phyloP scores from a whole-genome alignment of 2,329 filamentous ascomycete species.

The Talaromyces sp. region DNA sequence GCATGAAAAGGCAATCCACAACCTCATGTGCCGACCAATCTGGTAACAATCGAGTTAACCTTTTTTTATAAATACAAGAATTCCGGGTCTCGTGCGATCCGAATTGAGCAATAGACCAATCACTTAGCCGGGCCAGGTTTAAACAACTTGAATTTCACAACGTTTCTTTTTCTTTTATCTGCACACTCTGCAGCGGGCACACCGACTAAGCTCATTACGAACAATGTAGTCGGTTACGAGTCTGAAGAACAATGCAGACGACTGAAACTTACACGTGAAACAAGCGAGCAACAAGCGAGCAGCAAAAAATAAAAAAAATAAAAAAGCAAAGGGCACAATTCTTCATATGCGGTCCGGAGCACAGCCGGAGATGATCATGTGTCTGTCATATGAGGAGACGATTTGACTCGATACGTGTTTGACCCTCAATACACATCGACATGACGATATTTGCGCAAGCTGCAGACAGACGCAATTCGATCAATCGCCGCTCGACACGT shows the following conservation, averaged over 20 bases:
- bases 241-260: not conserved
- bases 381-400: not conserved
- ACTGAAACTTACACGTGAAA: not conserved
- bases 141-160: not conserved
- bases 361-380: constrained; percentile 4
- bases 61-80: no score
- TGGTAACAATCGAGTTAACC: not conserved
- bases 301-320: no score
- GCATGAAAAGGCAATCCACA: not conserved
- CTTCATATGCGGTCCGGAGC: not conserved
- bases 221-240: not conserved
- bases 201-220: not conserved
- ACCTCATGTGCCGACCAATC: not conserved
- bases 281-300: not conserved
- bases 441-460: not conserved
- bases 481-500: not conserved
- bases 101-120: not conserved
- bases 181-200: not conserved
- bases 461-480: not conserved
- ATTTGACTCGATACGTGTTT: not conserved
- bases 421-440: not conserved
- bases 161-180: not conserved
- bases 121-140: not conserved
- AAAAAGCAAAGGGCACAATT: not conserved
- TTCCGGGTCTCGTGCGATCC: not conserved